Conservation (phyloP, 2,329 filamentous ascomycete genomes). For the Ophiostoma australiae region DNA sequence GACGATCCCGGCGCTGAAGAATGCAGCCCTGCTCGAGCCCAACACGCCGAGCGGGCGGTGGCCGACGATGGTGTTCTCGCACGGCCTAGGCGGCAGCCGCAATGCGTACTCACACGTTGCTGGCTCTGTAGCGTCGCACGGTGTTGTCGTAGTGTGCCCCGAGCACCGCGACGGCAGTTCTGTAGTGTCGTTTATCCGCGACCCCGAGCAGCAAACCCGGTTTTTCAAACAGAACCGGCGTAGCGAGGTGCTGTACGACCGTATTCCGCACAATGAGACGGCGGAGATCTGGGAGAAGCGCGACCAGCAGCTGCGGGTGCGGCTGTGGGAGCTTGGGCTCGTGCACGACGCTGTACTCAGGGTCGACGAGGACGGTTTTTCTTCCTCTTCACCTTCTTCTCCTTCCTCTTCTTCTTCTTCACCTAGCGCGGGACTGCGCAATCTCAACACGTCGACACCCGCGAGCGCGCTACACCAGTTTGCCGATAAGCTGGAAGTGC, state of each 20-base stretch:
- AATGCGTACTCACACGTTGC: conserved; percentile 83
- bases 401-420: background rate
- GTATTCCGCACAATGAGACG: conserved; percentile 57
- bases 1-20: conserved; percentile 66
- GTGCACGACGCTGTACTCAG: conserved; percentile 63
- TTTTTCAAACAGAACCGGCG: conserved; percentile 36
- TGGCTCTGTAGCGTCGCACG: conserved; percentile 73
- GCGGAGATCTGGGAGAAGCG: conserved; percentile 62
- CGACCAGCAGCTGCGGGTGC: conserved; percentile 67
- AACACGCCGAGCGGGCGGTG: conserved; percentile 52
- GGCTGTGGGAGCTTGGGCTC: conserved; percentile 72
- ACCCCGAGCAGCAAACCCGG: conserved; percentile 46
- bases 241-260: conserved; percentile 44
- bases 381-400: background rate
- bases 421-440: conserved; percentile 36
- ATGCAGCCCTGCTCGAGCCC: conserved; percentile 58
- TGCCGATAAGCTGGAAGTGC: conserved; percentile 57
- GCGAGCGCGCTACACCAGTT: conserved; percentile 54
- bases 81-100: conserved; percentile 73
- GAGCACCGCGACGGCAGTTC: conserved; percentile 81
- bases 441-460: conserved; percentile 48
- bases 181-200: conserved; percentile 66
- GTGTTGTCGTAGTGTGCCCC: conserved; percentile 72
- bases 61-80: conserved; percentile 81
- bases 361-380: conserved; percentile 53